Evolutionary conservation across 208 protist species (phyloP), one percentile per base, ranked within the genome.

Genomic region (Jaenimonas drosophilae): DNA sequence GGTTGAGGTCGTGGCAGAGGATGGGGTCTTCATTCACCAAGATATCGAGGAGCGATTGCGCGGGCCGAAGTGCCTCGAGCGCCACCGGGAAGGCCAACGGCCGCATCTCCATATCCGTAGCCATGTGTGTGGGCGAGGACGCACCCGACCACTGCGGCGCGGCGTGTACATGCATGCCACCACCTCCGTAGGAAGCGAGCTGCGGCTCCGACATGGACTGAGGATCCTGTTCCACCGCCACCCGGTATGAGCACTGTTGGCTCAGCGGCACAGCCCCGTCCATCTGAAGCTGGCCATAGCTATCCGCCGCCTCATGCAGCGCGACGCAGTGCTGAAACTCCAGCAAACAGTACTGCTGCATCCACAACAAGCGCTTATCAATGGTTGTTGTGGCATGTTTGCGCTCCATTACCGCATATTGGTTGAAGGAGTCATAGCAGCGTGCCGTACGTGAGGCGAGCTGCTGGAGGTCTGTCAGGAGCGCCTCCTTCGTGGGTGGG

Each of bases 11-110:
- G 19, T 59, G 62, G 2, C 72, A 88, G 25, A 45, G 51, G 42
- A 92, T 76, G n/a, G 73, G 47, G 3, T 62, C 51, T 46, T 92
- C 84, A 54, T 92, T 89, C 37, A 92, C 71, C 40, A 86, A 64
- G 21, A 87, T 68, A 42, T 92, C 71, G 14, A 92, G 52, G 28
- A 87, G 32, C 28, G 79, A 77, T 46, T 85, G 60, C 39, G 76
- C 55, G 9, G 78, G 84, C 4, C 80, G 66, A 17, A 92, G 62
- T 21, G 76, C 33, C 38, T 76, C 69, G 30, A 92, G 58, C 2
- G 68, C 67, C n/a, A n/a, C n/a, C n/a, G n/a, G n/a, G n/a, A n/a
- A n/a, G n/a, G n/a, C n/a, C n/a, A n/a, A n/a, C n/a, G n/a, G n/a
- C n/a, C n/a, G n/a, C n/a, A n/a, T n/a, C n/a, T n/a, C n/a, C n/a